Conservation (phyloP, 2,329 filamentous ascomycete genomes). For the Fonsecaea pugnacius region DNA sequence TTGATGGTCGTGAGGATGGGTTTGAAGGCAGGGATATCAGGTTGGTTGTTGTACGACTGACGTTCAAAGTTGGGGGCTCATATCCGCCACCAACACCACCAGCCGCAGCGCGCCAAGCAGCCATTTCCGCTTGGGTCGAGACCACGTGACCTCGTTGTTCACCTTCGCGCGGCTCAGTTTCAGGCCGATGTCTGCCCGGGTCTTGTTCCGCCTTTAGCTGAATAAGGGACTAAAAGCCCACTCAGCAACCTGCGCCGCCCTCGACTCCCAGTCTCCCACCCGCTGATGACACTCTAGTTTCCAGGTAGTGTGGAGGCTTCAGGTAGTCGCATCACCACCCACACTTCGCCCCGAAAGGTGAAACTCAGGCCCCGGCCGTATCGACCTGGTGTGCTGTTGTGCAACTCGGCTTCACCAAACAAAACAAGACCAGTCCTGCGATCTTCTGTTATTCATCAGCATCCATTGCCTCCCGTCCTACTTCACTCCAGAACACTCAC, state of each 20-base stretch:
- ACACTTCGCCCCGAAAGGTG: constrained; percentile 16
- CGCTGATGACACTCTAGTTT: neutral
- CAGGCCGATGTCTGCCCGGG: neutral
- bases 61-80: constrained; percentile 20
- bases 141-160: neutral
- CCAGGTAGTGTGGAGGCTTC: constrained; percentile 5
- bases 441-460: constrained; percentile 20
- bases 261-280: neutral
- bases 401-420: constrained; percentile 6
- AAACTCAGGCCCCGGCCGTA: constrained; percentile 3
- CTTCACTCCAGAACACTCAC: constrained; percentile 5
- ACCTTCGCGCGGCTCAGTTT: neutral
- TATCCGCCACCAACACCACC: constrained; percentile 14
- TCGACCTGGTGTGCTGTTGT: constrained; percentile 6
- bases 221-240: neutral
- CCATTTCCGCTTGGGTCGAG: constrained; percentile 5
- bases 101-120: constrained; percentile 7
- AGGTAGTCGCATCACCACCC: constrained; percentile 9
- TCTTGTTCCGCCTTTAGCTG: neutral
- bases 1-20: constrained; percentile 11
- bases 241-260: neutral
- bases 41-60: constrained; percentile 13
- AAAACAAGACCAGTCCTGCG: neutral
- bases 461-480: neutral
- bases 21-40: constrained; percentile 20